Conservation (phyloP, 2,329 filamentous ascomycete species). For the Hymenoscyphus repandus region DNA sequence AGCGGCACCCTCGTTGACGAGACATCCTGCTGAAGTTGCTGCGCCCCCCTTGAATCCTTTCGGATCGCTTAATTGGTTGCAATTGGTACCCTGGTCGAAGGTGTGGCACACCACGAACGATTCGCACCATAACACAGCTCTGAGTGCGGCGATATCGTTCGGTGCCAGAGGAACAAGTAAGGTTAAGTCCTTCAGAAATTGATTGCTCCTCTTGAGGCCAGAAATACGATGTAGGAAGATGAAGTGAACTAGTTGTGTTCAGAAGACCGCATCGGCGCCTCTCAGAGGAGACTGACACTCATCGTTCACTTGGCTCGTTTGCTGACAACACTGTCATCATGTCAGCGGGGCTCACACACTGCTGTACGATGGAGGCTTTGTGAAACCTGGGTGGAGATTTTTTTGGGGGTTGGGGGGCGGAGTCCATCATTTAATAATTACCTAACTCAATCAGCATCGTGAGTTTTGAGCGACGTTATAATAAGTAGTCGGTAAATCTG, state of each 20-base stretch:
- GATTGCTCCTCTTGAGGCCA: background rate
- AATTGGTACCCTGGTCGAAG: background rate
- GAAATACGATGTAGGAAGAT: background rate
- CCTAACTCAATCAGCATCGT: background rate
- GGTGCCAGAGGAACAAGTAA: background rate
- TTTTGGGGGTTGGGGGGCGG: background rate
- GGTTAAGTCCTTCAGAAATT: background rate
- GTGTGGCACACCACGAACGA: background rate
- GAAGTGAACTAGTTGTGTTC: background rate
- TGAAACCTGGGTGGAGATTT: background rate
- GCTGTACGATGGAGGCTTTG: background rate
- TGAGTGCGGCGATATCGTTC: background rate
- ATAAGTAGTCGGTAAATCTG: too few species aligned
- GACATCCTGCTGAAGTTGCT: constrained; percentile 1
- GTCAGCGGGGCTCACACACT: background rate
- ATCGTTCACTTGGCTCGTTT: background rate
- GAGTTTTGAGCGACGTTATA: background rate
- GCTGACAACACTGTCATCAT: background rate
- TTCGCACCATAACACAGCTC: background rate
- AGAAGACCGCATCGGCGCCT: background rate
- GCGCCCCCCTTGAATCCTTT: constrained; percentile 5
- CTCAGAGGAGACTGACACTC: background rate
- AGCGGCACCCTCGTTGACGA: background rate
- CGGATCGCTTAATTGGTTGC: background rate
- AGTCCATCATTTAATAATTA: background rate